These are phyloP conservation scores for Pseudogymnoascus sp. DNA, from an alignment of 2,329 filamentous ascomycete genomes.

Conservation along the genomic window DNA sequence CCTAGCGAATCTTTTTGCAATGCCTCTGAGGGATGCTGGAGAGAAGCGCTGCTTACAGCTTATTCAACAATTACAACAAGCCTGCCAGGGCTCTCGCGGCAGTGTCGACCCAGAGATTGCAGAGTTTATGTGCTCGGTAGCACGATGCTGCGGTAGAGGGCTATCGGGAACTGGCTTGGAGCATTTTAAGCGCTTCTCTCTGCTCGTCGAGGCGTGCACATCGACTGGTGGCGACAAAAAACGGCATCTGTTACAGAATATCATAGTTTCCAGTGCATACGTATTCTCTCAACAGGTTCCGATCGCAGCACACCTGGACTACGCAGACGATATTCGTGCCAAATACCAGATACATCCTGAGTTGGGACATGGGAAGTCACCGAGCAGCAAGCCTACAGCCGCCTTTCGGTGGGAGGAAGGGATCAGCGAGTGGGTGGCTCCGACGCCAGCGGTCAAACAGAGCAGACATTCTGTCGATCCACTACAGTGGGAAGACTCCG, in stretches of 20 bases:
- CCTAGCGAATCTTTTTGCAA: slow-evolving; percentile 3
- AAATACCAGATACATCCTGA: slow-evolving; percentile 13
- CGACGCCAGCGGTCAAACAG: slow-evolving; percentile 33
- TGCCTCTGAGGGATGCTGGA: not conserved
- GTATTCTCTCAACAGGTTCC: slow-evolving; percentile 25
- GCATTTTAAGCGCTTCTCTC: slow-evolving; percentile 31
- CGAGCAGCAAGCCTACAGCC: not conserved
- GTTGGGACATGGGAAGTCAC: not conserved
- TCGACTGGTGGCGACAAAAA: slow-evolving; percentile 7
- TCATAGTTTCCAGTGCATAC: slow-evolving; percentile 28
- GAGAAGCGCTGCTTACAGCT: not conserved
- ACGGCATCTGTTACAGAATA: slow-evolving; percentile 16
- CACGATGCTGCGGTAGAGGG: slow-evolving; percentile 39
- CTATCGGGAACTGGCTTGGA: slow-evolving; percentile 28
- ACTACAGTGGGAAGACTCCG: slow-evolving; percentile 11
- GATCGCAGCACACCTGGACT: slow-evolving; percentile 23
- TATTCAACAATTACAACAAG: not conserved
- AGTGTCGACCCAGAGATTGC: slow-evolving; percentile 17
- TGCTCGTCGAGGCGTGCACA: slow-evolving; percentile 14
- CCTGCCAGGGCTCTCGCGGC: not conserved
- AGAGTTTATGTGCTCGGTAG: slow-evolving; percentile 37
- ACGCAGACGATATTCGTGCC: slow-evolving; percentile 22
- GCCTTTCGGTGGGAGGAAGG: slow-evolving; percentile 46
- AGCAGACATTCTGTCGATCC: slow-evolving; percentile 17
- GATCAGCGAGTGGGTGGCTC: slow-evolving; percentile 48